Conservation (phyloP, 1,139 yeast species). For the Protomyces inundatus region DNA sequence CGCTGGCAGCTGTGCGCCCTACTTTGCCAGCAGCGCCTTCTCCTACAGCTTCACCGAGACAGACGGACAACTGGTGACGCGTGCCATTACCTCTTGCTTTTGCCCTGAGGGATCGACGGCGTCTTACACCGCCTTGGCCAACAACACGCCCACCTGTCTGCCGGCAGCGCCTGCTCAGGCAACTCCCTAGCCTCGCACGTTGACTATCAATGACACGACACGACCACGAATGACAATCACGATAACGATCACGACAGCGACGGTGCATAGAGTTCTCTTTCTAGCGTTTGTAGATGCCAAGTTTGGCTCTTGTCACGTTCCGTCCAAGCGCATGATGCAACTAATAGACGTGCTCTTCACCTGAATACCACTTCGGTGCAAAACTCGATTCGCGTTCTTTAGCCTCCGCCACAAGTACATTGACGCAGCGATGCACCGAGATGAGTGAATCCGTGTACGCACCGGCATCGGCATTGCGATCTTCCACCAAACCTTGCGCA, state of each 20-base stretch:
- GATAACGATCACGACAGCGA: too few species aligned
- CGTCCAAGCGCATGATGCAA: too few species aligned
- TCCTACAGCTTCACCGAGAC: not conserved
- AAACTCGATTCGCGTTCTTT: not conserved
- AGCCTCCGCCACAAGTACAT: constrained; percentile 15
- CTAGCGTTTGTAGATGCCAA: too few species aligned
- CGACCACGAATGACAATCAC: not conserved
- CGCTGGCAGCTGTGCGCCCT: not conserved
- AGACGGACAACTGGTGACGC: not conserved
- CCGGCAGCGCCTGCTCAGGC: not conserved
- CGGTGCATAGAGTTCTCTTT: too few species aligned
- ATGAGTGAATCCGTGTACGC: constrained; percentile 58
- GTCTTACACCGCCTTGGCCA: not conserved
- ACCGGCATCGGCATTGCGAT: constrained; percentile 52
- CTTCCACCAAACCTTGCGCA: constrained; percentile 65
- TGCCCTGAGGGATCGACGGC: not conserved
- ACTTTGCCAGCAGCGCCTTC: not conserved
- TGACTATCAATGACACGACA: not conserved
- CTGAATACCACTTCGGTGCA: not conserved
- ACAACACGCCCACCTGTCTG: not conserved
- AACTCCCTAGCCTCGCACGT: not conserved
- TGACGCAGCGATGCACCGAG: constrained; percentile 51
- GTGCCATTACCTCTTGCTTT: not conserved
- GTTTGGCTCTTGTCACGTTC: too few species aligned
- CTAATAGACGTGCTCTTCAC: not conserved